Evolutionary conservation across 2,329 filamentous ascomycete species (phyloP), one percentile per base, ranked within the genome.

Genomic region (Neofusicoccum sp.): DNA sequence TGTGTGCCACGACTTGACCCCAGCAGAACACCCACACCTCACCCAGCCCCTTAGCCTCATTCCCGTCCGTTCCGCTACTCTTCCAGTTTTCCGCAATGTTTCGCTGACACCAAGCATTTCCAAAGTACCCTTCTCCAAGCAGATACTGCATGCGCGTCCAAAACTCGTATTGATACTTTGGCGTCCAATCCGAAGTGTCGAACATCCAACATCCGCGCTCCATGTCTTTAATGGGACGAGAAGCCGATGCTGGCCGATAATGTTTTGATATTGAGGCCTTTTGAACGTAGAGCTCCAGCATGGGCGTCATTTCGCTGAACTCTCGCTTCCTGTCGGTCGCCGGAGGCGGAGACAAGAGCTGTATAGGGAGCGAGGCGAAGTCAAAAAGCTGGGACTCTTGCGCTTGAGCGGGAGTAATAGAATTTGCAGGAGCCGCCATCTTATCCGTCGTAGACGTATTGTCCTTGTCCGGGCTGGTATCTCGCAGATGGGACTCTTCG

Each of bases 131-230:
- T 28, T 77, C 78, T 5, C 76, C 76, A 34, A 96, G 76, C 51
- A 85, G 84, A 14, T 86, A 81, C 5, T 78, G 78, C 26, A 92
- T 75, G 54, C 83, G 86, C 0, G 75, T 72, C 89, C 89, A 93
- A 6, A 86, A 81, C 2, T 80, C 75, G 14, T 77, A 71, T 53
- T 84, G 82, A 3, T 80, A 68, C 0, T 74, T 71, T 0, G 69
- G 57, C 0, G 76, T 69, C 88, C 88, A 91, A 1, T 66, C 54
- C 0, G 74, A 69, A 65, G 83, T 86, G 64, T 86, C 78, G 4
- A 96, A 68, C 2, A 79, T 72, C 93, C 93, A 97, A 73, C 89
- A 86, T 0, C 92, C 93, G 14, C 93, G 82, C 71, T 96, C 91
- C 60, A 51, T 73, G 69, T 6, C 69, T 69, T 28, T 36, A 69